Base-by-base conservation (phyloP, 2,329 filamentous ascomycete genomes). In the Meredithiella fracta region DNA sequence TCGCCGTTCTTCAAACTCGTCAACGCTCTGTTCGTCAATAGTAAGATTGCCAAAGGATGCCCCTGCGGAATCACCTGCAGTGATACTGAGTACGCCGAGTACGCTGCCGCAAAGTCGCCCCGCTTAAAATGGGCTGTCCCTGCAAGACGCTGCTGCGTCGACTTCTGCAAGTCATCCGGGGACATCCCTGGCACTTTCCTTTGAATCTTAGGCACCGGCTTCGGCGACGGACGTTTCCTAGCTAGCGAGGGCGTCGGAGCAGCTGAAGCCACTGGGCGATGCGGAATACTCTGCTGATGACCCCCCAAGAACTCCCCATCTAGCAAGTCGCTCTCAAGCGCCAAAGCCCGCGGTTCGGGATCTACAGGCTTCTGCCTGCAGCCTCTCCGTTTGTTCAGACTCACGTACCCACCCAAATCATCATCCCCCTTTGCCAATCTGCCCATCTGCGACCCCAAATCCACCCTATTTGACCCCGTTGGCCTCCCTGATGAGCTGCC, bases 91-190 rank as follows among this genome's bases (percentile, higher is more conserved):
- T 97, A 98, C 1, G 85, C 83, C 20, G 80, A 75, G 63, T 96
- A 88, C 0, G 92, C 92, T 8, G 85, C 78, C 17, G 86, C 84
- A 67, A 88, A 98, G 67, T 98, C 92, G 34, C 92, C 92, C 37
- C 87, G 81, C 69, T 96, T 97, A 71, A 95, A 97, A 61, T 94
- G 86, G 54, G 85, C 83, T 8, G 89, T 87, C 17, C 91, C 92
- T 60, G 83, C 82, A 51, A 83, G 75, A 14, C 92, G 85, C 63
- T 92, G 80, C 50, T 79, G 76, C n/a, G 84, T 83, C 8, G 88
- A 95, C 3, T 79, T 79, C 60, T 83, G 78, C 17, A 96, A 73
- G 0, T 83, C 82, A 5, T 80, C 76, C 1, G 82, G 70, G 3
- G 86, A 82, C 11, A 94, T 72, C 1, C 75, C 65, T 1, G 91